Base-by-base conservation (phyloP, 1,284 basidiomycete species). In the Calocybe gambosa region DNA sequence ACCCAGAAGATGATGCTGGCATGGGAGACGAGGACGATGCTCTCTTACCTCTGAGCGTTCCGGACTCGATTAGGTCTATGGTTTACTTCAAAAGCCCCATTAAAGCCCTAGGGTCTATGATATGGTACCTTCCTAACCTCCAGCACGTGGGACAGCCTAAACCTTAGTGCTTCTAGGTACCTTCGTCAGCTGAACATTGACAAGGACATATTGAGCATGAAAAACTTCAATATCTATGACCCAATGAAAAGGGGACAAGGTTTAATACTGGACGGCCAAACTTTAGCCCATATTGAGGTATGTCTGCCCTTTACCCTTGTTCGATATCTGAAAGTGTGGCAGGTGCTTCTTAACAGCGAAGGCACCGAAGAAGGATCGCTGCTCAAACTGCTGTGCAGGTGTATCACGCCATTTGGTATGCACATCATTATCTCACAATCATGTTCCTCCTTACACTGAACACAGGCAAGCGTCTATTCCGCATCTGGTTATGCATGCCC, bases 141-240 rank as follows among this genome's bases (percentile, higher is more conserved):
- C 45, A 15, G 19, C 8, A 10, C 23, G 3, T 34, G 15, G 3
- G 5, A 34, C 23, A 46, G 20, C 34, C 20, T 23, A 19, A 40
- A 25, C 38, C 9, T n/a, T 33, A n/a, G 13, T 41, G 31, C 42
- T 18, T 21, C 15, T 43, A 86, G 82, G 78, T 94, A 95, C 62
- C 77, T 96, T 13, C 82, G 86, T 37, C 88, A 90, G 47, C 77
- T 97, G 39, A 96, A 96, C 59, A 91, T 97, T 51, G 93, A 93
- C 68, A 89, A 90, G 61, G 91, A 96, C 56, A 81, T 97, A 45
- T 64, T 97, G 54, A 89, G 82, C 47, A 93, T 94, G 82, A 87
- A 82, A 67, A 96, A 96, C 62, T 97, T 97, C 75, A 94, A 96
- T 59, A 75, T 96, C 36, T 96, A 96, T 60, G 93, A 97, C 64